Evolutionary conservation across 371 early-diverging fungal species (phyloP), one percentile per base, ranked within the genome.

Genomic region (Mortierella sp.): DNA sequence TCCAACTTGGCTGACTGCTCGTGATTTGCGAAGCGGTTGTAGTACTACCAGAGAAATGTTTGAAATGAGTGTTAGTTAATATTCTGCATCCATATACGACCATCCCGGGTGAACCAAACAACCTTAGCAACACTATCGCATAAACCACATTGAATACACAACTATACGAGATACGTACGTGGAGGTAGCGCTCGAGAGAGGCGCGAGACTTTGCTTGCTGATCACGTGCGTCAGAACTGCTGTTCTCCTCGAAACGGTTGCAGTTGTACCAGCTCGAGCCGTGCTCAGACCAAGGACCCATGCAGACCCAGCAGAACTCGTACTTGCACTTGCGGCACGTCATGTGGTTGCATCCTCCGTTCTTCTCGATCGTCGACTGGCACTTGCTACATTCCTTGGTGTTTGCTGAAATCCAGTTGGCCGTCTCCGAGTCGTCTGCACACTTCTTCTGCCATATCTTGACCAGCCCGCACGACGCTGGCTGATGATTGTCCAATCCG

Each of bases 321-420:
- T 96, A 90, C 78, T 90, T 90, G 81, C 97, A 97, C 81, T 96
- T 95, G 78, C 95, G 93, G 89, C 97, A 97, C 1, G 96, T 95
- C 97, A 97, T 97, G 80, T 97, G 97, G 88, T 97, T 97, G 89
- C 97, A 97, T 11, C 97, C 97, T 81, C 99, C 99, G 88, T 98
- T 98, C 91, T 99, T 99, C 87, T 99, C 99, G 76, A 99, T 99
- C 0, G 97, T 97, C 0, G 97, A 93, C 63, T 93, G 91, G 89
- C 99, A 99, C 79, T 96, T 96, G 32, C 96, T 91, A 86, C 99
- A 99, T 88, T 98, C 99, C 88, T 99, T 98, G 63, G 99, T 99
- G 89, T 99, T 95, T 43, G 97, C 97, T 38, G 95, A 94, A 75
- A 99, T 96, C 99, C 99, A 99, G 88, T 98, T 98, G 29, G 98